phyloP scores from a whole-genome alignment of 495 filamentous ascomycete species.

The Penicillium robsamsonii region DNA sequence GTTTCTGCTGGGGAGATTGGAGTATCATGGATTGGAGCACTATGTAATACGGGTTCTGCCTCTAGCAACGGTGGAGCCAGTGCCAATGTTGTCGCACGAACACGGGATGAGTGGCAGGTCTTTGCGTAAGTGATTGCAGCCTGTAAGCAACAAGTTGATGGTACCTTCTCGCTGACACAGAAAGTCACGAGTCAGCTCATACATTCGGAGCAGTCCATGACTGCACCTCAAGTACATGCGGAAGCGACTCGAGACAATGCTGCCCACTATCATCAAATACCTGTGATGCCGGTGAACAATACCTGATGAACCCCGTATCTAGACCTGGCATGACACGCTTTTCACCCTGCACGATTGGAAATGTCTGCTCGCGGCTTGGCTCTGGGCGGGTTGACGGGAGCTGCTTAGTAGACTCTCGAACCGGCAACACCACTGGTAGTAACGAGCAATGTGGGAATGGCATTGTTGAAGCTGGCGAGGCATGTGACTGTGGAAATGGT shows the following conservation, averaged over 20 bases:
- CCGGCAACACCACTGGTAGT: conserved; percentile 69
- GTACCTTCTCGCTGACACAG: not conserved
- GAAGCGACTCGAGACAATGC: conserved; percentile 67
- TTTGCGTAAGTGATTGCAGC: conserved; percentile 53
- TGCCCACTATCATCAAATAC: conserved; percentile 65
- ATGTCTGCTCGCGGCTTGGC: conserved; percentile 77
- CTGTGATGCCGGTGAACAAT: conserved; percentile 70
- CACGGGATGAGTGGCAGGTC: conserved; percentile 84
- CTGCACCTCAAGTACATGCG: conserved; percentile 64
- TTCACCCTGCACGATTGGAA: conserved; percentile 82
- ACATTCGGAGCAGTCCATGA: conserved; percentile 93
- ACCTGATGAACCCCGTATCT: conserved; percentile 90
- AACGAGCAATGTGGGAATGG: conserved; percentile 85
- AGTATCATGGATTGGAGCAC: conserved; percentile 80
- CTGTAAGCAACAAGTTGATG: not conserved
- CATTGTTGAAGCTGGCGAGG: conserved; percentile 86
- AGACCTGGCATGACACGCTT: conserved; percentile 66
- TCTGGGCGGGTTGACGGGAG: conserved; percentile 63
- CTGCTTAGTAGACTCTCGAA: conserved; percentile 58
- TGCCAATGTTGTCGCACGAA: conserved; percentile 80
- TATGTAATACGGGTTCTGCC: conserved; percentile 60
- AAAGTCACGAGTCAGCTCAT: conserved; percentile 77
- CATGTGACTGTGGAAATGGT: conserved; percentile 85
- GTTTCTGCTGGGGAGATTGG: conserved; percentile 72
- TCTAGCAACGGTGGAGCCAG: conserved; percentile 48